A percentile compares a stretch with the other conserved stretches of the same genome.
phyloP scores from a whole-genome alignment of 257 asterid species.

The Voacanga thouarsii region DNA sequence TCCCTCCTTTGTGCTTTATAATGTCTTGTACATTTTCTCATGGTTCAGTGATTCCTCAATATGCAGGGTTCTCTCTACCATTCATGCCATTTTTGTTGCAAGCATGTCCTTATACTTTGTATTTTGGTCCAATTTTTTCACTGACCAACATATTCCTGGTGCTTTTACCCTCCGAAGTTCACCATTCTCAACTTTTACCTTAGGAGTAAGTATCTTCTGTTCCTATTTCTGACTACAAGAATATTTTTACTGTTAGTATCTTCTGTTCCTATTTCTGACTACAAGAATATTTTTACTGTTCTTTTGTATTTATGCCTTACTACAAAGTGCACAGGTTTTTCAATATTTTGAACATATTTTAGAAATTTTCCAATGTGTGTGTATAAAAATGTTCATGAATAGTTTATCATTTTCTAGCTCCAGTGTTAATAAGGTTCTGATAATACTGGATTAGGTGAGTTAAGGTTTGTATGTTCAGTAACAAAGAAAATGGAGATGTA shows the following conservation, averaged over 20 bases:
- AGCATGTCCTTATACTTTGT: constrained; percentile 71
- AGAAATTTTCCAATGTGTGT: not conserved
- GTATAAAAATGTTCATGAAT: not conserved
- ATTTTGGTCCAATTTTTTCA: constrained; percentile 82
- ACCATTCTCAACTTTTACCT: constrained; percentile 62
- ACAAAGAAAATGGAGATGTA: not conserved
- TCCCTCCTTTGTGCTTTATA: not conserved
- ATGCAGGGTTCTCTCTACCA: constrained; percentile 86
- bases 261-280: too few species aligned
- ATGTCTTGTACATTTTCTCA: constrained; percentile 24
- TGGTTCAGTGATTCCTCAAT: constrained; percentile 19
- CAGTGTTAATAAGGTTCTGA: not conserved
- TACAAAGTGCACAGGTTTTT: not conserved
- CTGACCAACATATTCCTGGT: constrained; percentile 51
- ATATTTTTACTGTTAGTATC: too few species aligned
- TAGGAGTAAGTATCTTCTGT: constrained; percentile 59
- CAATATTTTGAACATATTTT: not conserved
- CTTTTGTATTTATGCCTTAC: not conserved
- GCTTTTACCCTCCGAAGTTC: constrained; percentile 66
- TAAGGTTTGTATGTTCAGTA: not conserved
- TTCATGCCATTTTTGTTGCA: constrained; percentile 85
- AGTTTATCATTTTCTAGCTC: not conserved
- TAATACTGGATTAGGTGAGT: not conserved
- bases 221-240: too few species aligned
- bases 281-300: not conserved